Conservation (phyloP, 129 eudicot genomes). For the Glebionis coronaria region DNA sequence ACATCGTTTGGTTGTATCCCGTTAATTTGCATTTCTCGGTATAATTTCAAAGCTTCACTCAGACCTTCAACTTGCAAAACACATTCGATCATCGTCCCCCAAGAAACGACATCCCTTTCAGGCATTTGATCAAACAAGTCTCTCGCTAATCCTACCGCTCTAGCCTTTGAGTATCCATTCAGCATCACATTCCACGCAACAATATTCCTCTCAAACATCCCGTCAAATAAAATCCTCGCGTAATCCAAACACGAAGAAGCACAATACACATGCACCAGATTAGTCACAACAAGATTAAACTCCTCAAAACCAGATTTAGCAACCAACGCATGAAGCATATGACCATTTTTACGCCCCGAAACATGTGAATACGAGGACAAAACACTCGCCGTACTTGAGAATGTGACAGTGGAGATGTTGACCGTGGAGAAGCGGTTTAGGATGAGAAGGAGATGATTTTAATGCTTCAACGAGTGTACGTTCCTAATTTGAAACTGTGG, state of each 20-base stretch:
- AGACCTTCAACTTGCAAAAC: too few species aligned
- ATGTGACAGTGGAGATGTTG: slow-evolving; percentile 53
- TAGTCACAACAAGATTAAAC: slow-evolving; percentile 65
- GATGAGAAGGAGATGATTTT: slow-evolving; percentile 52
- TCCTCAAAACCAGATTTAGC: slow-evolving; percentile 56
- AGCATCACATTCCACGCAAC: too few species aligned
- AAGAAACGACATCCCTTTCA: too few species aligned
- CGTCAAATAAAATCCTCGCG: slow-evolving; percentile 55
- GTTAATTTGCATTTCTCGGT: too few species aligned
- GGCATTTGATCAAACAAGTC: too few species aligned
- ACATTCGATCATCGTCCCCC: too few species aligned
- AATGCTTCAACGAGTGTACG: slow-evolving; percentile 45
- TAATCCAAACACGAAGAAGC: slow-evolving; percentile 44
- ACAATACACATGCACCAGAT: slow-evolving; percentile 66
- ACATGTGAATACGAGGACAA: slow-evolving; percentile 51
- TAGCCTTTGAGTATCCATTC: too few species aligned
- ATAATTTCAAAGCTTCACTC: too few species aligned
- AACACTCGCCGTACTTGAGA: slow-evolving; percentile 54
- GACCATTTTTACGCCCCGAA: slow-evolving; percentile 36
- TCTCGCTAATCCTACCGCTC: too few species aligned
- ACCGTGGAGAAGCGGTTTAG: slow-evolving; percentile 39
- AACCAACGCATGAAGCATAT: slow-evolving; percentile 55
- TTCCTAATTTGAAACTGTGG: slow-evolving; percentile 35
- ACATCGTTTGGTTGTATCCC: too few species aligned
- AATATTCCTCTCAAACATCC: slow-evolving; percentile 65